Evolutionary conservation across 2,329 filamentous ascomycete genomes (phyloP).

Genomic region (Fusarium phyllophilum): DNA sequence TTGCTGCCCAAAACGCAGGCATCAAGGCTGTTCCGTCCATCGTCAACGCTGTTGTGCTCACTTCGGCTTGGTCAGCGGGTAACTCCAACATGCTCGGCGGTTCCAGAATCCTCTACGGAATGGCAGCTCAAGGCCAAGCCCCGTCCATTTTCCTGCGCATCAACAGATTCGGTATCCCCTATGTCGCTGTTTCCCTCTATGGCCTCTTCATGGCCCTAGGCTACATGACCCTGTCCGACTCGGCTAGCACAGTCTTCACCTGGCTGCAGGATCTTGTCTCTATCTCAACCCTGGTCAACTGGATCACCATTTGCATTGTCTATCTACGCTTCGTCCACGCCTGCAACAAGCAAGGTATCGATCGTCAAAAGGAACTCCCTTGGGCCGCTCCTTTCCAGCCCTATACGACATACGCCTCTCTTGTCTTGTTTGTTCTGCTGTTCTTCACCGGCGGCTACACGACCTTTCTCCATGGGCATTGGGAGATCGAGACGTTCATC

Average conservation of each 20-base stretch:
- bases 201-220: neutral
- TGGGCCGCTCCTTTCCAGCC: conserved; percentile 3
- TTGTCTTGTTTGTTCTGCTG: neutral
- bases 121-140: neutral
- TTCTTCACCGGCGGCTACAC: conserved; percentile 1
- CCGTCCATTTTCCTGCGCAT: neutral
- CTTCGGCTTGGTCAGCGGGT: neutral
- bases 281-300: conserved; percentile 2
- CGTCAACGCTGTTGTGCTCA: conserved; percentile 8
- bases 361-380: conserved; percentile 10
- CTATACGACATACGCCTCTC: neutral
- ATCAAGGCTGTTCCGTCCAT: conserved; percentile 2
- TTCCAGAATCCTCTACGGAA: neutral
- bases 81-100: conserved; percentile 3
- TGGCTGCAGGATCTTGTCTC: conserved; percentile 7
- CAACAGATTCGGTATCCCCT: conserved; percentile 8
- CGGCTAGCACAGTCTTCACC: conserved; percentile 1
- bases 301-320: neutral
- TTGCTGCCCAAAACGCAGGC: neutral
- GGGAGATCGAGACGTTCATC: neutral
- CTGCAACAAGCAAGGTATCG: neutral
- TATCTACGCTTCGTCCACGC: neutral
- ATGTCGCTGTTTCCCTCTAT: neutral
- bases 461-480: neutral
- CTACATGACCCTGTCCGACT: conserved; percentile 2